Evolutionary conservation across 352 stramenopile genomes (phyloP).

Genomic region (Pythium coloratum): DNA sequence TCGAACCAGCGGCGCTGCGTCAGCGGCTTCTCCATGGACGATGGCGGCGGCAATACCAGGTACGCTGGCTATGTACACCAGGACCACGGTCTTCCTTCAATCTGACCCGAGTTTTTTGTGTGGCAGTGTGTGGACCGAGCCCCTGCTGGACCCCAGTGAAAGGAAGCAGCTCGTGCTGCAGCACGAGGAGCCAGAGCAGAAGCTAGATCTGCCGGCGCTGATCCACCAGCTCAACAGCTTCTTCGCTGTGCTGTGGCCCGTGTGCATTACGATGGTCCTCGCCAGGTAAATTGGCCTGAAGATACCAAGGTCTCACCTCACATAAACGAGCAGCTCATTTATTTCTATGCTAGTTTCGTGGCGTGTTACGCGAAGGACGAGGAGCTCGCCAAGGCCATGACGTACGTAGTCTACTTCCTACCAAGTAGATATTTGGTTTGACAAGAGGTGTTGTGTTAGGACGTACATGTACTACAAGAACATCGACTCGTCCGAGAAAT

Average conservation of each 20-base stretch:
- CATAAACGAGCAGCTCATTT: not conserved
- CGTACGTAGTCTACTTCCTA: conserved; percentile 30
- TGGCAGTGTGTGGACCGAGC: conserved; percentile 54
- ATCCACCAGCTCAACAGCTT: conserved; percentile 77
- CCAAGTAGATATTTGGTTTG: not conserved
- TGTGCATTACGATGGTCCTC: conserved; percentile 70
- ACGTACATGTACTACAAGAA: conserved; percentile 84
- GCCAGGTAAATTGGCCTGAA: conserved; percentile 38
- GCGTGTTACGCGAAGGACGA: conserved; percentile 49
- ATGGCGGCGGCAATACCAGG: not conserved
- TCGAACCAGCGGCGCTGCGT: conserved; percentile 17
- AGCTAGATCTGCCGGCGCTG: conserved; percentile 35
- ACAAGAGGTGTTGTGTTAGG: conserved; percentile 24
- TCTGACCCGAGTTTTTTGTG: not conserved
- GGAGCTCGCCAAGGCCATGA: conserved; percentile 54
- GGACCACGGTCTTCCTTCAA: not conserved
- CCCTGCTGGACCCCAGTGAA: conserved; percentile 33
- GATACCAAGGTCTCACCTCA: not conserved
- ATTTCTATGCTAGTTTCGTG: conserved; percentile 35
- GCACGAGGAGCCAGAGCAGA: conserved; percentile 17
- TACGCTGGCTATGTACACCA: not conserved
- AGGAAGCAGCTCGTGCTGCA: conserved; percentile 11
- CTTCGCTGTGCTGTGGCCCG: conserved; percentile 71
- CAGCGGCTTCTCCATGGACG: conserved; percentile 13
- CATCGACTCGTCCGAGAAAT: conserved; percentile 48